A percentile compares a stretch with the other conserved stretches of the same genome.
These are phyloP conservation scores for Tetracladium maxilliforme DNA, from an alignment of 2,329 filamentous ascomycete genomes.

Conservation along the genomic window DNA sequence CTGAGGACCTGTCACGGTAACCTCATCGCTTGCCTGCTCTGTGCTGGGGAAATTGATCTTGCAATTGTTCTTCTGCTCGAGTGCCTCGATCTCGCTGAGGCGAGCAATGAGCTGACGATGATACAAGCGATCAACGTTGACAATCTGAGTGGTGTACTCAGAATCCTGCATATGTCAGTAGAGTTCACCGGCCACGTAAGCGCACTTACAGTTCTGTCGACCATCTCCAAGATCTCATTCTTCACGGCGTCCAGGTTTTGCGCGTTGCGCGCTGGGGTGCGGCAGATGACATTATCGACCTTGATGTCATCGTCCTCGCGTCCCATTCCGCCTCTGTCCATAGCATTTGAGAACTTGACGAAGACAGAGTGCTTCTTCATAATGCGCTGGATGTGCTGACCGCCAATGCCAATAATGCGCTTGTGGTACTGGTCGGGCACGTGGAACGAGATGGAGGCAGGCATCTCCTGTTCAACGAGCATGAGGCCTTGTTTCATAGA, in stretches of 20 bases:
- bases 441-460: slow-evolving; percentile 96
- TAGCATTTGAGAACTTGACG: slow-evolving; percentile 98
- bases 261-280: slow-evolving; percentile 90
- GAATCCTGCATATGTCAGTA: slow-evolving; percentile 47
- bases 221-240: slow-evolving; percentile 98
- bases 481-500: slow-evolving; percentile 86
- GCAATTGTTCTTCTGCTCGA: slow-evolving; percentile 99
- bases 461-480: slow-evolving; percentile 97
- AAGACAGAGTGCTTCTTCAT: slow-evolving; percentile 99
- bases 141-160: slow-evolving; percentile 88
- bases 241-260: slow-evolving; percentile 95
- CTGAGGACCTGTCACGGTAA: slow-evolving; percentile 89
- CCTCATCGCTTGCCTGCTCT: slow-evolving; percentile 90
- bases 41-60: slow-evolving; percentile 98
- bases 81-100: slow-evolving; percentile 76
- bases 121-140: slow-evolving; percentile 87
- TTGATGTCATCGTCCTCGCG: slow-evolving; percentile 97
- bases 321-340: slow-evolving; percentile 84
- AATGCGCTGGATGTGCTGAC: slow-evolving; percentile 96
- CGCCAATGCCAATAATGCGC: slow-evolving; percentile 95
- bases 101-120: slow-evolving; percentile 87
- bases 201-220: slow-evolving; percentile 68
- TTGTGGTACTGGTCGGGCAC: slow-evolving; percentile 99
- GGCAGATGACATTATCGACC: slow-evolving; percentile 97
- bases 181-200: slow-evolving; percentile 1